Base-by-base conservation (phyloP, 768 basidiomycete genomes). In the Boletus sp. region DNA sequence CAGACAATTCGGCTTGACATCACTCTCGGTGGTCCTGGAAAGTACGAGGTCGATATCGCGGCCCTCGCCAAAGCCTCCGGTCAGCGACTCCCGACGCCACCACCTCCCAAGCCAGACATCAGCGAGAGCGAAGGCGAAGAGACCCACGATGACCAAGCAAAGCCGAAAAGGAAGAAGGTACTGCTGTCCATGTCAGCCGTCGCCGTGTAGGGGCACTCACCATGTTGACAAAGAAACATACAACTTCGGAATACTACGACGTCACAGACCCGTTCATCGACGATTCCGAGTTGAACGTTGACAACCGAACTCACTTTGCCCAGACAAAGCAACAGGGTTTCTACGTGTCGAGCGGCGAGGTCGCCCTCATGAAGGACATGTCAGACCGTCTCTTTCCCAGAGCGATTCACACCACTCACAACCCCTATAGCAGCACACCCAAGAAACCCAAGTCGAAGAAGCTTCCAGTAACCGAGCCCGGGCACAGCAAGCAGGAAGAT, bases 251-350 rank as follows among this genome's bases (percentile, higher is more conserved):
- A 66, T 91, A 93, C 64, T 99, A 99, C 77, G 96, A 99, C 74
- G 77, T 86, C 19, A 74, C 79, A 0, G 97, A 99, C 73, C 89
- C 92, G 0, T 98, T 98, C 75, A 97, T 99, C 66, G 97, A 99
- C 77, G 97, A 99, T 72, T 92, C 93, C 2, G 96, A 98, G 66
- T 77, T 96, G 52, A 86, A 83, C 25, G 74, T 95, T 43, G 95
- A 98, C 74, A 85, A 95, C 66, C 86, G 96, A 5, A 93, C 88
- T 2, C 92, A 82, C 73, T 90, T 94, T 63, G 92, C 89, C 5
- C 86, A 92, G 70, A 96, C 95, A 5, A 92, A 89, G 70, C 92
- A 95, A 64, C 85, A 88, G 54, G 93, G 92, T 1, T 97, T 95
- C 76, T 96, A 94, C 65, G 94, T 98, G 10, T 90, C 88, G 7